These are phyloP conservation scores for Starmera quercuum DNA, from an alignment of 805 yeast genomes.

Conservation along the genomic window DNA sequence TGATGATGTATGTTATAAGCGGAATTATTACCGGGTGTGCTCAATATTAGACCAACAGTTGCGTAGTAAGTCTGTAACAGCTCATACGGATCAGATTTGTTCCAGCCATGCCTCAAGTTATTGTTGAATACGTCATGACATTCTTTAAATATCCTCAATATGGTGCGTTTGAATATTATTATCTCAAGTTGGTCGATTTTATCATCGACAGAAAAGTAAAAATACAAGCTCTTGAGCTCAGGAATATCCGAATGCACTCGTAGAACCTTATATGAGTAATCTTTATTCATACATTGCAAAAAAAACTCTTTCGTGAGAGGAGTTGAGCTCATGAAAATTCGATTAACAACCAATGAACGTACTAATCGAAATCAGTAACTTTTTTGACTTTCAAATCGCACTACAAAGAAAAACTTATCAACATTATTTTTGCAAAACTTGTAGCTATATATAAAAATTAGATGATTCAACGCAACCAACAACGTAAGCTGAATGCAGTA, in stretches of 20 bases:
- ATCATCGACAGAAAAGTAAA: conserved; percentile 1
- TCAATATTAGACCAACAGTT: conserved; percentile 26
- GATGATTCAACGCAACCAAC: no score
- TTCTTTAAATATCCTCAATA: conserved; percentile 20
- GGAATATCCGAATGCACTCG: neutral
- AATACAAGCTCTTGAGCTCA: neutral
- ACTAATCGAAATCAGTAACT: no score
- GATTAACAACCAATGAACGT: no score
- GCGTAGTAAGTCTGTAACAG: conserved; percentile 12
- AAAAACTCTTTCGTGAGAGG: neutral
- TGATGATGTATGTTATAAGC: conserved; percentile 23
- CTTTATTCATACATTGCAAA: neutral
- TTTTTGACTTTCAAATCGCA: no score
- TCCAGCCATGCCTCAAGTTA: conserved; percentile 4
- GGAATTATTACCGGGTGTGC: conserved; percentile 29
- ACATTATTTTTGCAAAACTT: no score
- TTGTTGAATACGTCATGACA: conserved; percentile 19
- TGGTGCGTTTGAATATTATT: conserved; percentile 24
- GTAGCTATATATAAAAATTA: no score
- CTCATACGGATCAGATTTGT: neutral
- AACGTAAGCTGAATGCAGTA: no score
- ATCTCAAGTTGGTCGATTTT: conserved; percentile 21
- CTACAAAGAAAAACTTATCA: no score
- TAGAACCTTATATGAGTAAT: neutral
- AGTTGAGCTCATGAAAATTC: neutral